These are phyloP conservation scores for Pichia deserticola DNA, from an alignment of 805 yeast genomes.

Conservation along the genomic window DNA sequence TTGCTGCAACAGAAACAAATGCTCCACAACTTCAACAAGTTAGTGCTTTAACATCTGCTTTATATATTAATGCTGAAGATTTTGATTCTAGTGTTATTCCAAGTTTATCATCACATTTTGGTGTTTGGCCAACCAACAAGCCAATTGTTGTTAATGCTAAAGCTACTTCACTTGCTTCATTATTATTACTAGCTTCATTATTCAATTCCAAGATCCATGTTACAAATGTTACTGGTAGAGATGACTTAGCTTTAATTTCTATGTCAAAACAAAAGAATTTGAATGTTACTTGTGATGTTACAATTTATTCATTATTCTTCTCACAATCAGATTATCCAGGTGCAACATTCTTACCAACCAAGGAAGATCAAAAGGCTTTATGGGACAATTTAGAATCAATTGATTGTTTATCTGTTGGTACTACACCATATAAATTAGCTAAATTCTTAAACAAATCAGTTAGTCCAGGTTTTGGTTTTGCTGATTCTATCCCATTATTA, in stretches of 20 bases:
- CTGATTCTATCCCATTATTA: slow-evolving; percentile 75
- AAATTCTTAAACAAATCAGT: slow-evolving; percentile 52
- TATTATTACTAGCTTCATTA: slow-evolving; percentile 79
- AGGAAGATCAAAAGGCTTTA: slow-evolving; percentile 70
- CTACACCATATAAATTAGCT: slow-evolving; percentile 67
- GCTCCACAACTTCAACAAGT: slow-evolving; percentile 54
- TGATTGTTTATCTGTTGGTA: slow-evolving; percentile 86
- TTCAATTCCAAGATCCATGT: slow-evolving; percentile 81
- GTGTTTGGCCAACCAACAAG: slow-evolving; percentile 75
- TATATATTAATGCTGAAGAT: slow-evolving; percentile 75
- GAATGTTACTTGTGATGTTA: slow-evolving; percentile 83
- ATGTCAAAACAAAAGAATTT: slow-evolving; percentile 80
- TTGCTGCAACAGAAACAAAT: slow-evolving; percentile 75
- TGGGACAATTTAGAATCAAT: slow-evolving; percentile 69
- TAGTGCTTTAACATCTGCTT: slow-evolving; percentile 61
- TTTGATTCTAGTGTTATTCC: slow-evolving; percentile 63
- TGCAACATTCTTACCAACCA: slow-evolving; percentile 68
- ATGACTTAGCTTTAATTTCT: slow-evolving; percentile 74
- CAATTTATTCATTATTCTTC: slow-evolving; percentile 71
- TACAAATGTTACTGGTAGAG: slow-evolving; percentile 73
- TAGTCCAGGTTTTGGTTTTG: slow-evolving; percentile 68
- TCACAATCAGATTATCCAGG: slow-evolving; percentile 66
- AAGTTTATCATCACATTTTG: slow-evolving; percentile 71
- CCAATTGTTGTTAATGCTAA: slow-evolving; percentile 89
- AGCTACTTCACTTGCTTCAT: slow-evolving; percentile 88